Conservation (phyloP, 2,329 filamentous ascomycete species). For the Fusarium neocosmosporiellum region DNA sequence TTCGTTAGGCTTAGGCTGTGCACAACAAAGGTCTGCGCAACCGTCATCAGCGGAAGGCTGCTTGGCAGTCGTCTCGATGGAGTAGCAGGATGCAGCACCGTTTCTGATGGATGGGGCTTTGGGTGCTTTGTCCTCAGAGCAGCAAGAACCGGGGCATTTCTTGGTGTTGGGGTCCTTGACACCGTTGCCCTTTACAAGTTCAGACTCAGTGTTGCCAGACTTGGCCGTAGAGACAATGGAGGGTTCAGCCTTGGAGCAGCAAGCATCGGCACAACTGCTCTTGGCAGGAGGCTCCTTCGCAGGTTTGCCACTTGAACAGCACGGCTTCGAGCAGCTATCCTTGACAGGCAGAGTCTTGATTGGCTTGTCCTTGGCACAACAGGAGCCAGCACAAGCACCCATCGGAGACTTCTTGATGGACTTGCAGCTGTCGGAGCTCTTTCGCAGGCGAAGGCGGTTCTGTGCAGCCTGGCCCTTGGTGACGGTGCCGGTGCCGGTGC, state of each 20-base stretch:
- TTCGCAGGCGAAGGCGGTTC: constrained; percentile 23
- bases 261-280: background rate
- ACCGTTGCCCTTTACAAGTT: background rate
- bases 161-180: background rate
- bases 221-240: background rate
- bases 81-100: background rate
- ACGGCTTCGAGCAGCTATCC: constrained; percentile 3
- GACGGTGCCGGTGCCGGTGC: constrained; percentile 20
- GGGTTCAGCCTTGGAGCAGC: background rate
- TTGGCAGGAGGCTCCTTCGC: background rate
- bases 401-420: background rate
- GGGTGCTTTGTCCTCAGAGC: background rate
- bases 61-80: background rate
- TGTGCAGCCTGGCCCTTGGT: constrained; percentile 17
- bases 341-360: background rate
- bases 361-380: constrained; percentile 15
- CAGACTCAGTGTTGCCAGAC: background rate
- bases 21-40: background rate
- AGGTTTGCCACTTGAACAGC: constrained; percentile 4
- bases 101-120: background rate
- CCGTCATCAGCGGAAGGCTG: background rate
- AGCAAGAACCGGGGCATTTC: constrained; percentile 14
- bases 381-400: constrained; percentile 24
- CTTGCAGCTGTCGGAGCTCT: constrained; percentile 22
- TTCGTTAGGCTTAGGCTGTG: background rate